phyloP scores from a whole-genome alignment of 176 grass and related monocot genomes.

The Elaeis guineensis region DNA sequence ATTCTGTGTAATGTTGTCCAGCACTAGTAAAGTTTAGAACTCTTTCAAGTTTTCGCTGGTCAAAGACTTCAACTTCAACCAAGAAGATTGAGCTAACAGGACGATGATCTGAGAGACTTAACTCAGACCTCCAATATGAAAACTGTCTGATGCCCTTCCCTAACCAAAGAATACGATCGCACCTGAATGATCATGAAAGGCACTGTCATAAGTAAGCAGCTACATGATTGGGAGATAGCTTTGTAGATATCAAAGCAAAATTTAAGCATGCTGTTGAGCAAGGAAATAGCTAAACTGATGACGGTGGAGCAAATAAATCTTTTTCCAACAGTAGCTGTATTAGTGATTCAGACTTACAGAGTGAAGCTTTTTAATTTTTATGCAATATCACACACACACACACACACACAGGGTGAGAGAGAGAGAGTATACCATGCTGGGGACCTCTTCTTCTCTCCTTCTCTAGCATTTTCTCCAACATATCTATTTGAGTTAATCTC shows the following conservation, averaged over 20 bases:
- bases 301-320: no score
- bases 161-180: constrained; percentile 50
- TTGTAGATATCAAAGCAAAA: no score
- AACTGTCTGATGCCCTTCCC: constrained; percentile 53
- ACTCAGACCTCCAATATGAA: constrained; percentile 46
- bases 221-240: no score
- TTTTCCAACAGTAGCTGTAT: no score
- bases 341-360: no score
- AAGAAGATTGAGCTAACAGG: constrained; percentile 43
- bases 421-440: constrained; percentile 48
- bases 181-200: constrained; percentile 35
- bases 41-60: constrained; percentile 42
- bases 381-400: not conserved
- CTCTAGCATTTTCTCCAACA: constrained; percentile 36
- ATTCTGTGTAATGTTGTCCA: constrained; percentile 5
- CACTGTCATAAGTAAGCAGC: no score
- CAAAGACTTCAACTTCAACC: constrained; percentile 49
- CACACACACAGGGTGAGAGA: no score
- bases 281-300: no score
- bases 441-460: constrained; percentile 50
- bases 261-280: no score
- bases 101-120: constrained; percentile 50
- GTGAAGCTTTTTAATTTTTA: no score
- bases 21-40: constrained; percentile 42
- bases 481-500: constrained; percentile 43